Evolutionary conservation across 2,329 filamentous ascomycete species (phyloP), one percentile per base, ranked within the genome.

Genomic region (Cordyceps militaris): DNA sequence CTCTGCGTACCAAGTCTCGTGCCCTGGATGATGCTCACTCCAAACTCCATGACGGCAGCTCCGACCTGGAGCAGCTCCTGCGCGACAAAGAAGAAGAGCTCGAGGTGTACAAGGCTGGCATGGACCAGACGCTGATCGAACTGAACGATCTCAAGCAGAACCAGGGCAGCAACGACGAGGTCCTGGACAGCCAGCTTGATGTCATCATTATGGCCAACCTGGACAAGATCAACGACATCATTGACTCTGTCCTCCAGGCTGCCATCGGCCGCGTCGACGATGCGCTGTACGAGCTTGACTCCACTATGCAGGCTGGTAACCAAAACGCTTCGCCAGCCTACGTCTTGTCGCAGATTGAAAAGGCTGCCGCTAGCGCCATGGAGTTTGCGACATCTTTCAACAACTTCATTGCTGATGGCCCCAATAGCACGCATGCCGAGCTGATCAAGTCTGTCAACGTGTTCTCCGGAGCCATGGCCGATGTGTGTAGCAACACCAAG

Each of bases 381-480:
- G 94, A 99, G 70, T 99, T 99, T 73, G 94, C 93, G 1, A 97
- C 93, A 0, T 87, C 94, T 0, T 99, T 97, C 80, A 99, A 97
- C 77, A 96, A 96, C 73, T 97, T 95, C 72, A 95, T 99, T 66
- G 94, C 93, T 8, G 94, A 99, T 69, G 94, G 94, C 0, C 92
- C 93, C 5, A 96, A 92, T 71, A 91, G 89, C 69, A 86, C 86
- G 10, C 91, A 97, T 67, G 84, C 88, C 2, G 92, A 96, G 60
- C 88, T 99, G 61, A 97, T 97, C 72, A 91, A 91, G 69, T 90
- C 91, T 0, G 89, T 96, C 65, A 94, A 91, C 67, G 83, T 91
- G 54, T 97, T 97, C 72, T 82, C 94, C 1, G 90, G 92, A 21
- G 89, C 94, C 3, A 85, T 97, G 62, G 89, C 93, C 1, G 94